These are phyloP conservation scores for Rosa lucieae DNA, from an alignment of 306 rosid species.

Conservation along the genomic window DNA sequence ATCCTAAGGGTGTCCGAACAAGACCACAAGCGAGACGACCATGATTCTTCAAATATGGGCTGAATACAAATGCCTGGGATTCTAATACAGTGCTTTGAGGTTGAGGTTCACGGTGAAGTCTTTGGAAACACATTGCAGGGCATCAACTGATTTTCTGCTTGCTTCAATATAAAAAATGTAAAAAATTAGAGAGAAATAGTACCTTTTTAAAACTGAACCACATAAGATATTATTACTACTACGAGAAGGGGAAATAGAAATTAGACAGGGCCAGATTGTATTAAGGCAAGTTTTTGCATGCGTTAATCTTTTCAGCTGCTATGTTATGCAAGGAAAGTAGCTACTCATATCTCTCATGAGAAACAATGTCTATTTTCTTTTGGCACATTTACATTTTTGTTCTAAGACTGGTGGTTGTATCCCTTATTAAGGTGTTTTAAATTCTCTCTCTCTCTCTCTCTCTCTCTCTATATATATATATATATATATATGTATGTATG, in stretches of 20 bases:
- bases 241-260: not conserved
- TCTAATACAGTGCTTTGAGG: not conserved
- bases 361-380: not conserved
- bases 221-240: not conserved
- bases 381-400: not conserved
- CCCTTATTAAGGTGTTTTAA: not conserved
- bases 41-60: not conserved
- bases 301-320: not conserved
- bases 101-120: not conserved
- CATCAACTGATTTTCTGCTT: not conserved
- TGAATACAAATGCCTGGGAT: not conserved
- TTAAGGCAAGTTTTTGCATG: not conserved
- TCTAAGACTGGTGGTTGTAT: not conserved
- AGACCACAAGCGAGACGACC: not conserved
- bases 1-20: not conserved
- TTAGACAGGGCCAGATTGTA: not conserved
- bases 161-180: not conserved
- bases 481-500: too few species aligned
- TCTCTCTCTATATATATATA: too few species aligned
- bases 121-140: not conserved
- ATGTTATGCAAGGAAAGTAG: not conserved
- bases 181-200: not conserved
- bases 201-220: not conserved
- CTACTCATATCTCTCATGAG: not conserved
- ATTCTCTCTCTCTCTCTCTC: not conserved